Evolutionary conservation across 2,329 filamentous ascomycete genomes (phyloP), one percentile per base, ranked within the genome.

Genomic region (Thielaviopsis ethacetica): DNA sequence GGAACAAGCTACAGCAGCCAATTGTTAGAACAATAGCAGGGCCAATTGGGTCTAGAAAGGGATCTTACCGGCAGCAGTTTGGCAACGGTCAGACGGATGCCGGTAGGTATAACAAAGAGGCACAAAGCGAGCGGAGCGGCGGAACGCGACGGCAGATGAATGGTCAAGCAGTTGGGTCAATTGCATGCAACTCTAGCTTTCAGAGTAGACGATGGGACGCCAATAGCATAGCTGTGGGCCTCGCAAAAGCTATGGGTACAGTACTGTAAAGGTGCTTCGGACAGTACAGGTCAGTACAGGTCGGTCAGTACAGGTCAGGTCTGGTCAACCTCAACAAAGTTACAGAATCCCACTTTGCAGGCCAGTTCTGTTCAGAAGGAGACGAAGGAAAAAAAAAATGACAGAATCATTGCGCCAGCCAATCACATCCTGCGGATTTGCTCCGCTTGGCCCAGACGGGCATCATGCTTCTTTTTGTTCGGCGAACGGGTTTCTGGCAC

Each of bases 401-500:
- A 30, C 24, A 53, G 21, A 26, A 12, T 34, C 24, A 19, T 30
- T 27, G 52, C 26, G 17, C 50, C 38, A 52, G 54, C 59, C 59
- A 60, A 60, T 60, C 15, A 54, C n/a, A 50, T n/a, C 7, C 12
- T 9, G 10, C 24, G 15, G 19, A 58, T 60, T 60, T 57, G 55
- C 49, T 60, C 59, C 59, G 44, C 59, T 41, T 53, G 38, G 38
- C 38, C 17, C 17, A n/a, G 38, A 44, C 7, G 17, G 38, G 38
- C 17, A 44, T 44, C 7, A 44, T 44, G 17, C 15, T 41, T 50
- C 21, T 24, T 53, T 41, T 50, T 15, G 52, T 58, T 38, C 3
- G 51, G 34, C 24, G 41, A 34, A 34, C 30, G 30, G 30, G 30
- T 9, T 34, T 34, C 10, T 34, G 30, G 10, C 30, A 10, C 38